phyloP scores from a whole-genome alignment of 169 alveolate species.

The Ichthyophthirius multifiliis region DNA sequence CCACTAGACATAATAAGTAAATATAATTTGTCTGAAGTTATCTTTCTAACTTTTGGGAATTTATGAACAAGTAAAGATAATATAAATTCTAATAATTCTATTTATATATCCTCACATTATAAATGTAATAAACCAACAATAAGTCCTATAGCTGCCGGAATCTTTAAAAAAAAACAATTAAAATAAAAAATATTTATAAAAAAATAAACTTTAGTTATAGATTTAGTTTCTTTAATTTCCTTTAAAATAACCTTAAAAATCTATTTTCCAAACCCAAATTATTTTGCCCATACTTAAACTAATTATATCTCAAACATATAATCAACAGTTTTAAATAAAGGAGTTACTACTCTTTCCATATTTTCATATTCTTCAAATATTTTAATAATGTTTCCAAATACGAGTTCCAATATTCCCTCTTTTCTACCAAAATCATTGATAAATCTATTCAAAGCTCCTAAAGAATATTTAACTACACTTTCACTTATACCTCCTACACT shows the following conservation, averaged over 20 bases:
- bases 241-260: slow-evolving; percentile 7
- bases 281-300: slow-evolving; percentile 9
- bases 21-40: slow-evolving; percentile 71
- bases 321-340: slow-evolving; percentile 75
- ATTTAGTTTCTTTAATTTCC: slow-evolving; percentile 29
- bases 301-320: slow-evolving; percentile 44
- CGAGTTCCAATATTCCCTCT: slow-evolving; percentile 15
- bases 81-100: neutral
- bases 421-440: slow-evolving; percentile 37
- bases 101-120: neutral
- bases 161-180: neutral
- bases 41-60: slow-evolving; percentile 75
- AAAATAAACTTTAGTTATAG: slow-evolving; percentile 2
- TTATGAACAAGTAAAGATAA: neutral
- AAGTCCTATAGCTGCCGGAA: neutral
- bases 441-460: slow-evolving; percentile 41
- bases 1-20: slow-evolving; percentile 60
- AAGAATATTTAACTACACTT: slow-evolving; percentile 63
- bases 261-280: neutral
- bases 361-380: slow-evolving; percentile 53
- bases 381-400: slow-evolving; percentile 36
- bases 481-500: slow-evolving; percentile 83
- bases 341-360: slow-evolving; percentile 78
- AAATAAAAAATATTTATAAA: neutral
- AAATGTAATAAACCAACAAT: neutral